phyloP scores from a whole-genome alignment of 352 stramenopile genomes.

The Phytophthora agathidicida region DNA sequence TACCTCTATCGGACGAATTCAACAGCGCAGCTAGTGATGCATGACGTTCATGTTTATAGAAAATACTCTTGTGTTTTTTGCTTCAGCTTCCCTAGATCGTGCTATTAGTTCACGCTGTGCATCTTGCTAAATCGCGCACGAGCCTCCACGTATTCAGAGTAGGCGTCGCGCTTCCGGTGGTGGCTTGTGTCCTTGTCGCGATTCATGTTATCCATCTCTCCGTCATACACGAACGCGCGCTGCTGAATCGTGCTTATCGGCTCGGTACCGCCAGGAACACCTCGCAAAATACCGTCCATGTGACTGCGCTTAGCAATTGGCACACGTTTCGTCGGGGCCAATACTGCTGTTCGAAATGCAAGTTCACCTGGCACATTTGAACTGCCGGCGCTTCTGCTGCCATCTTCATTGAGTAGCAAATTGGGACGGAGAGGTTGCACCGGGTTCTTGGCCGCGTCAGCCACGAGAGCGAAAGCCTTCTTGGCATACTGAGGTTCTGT shows the following conservation, averaged over 20 bases:
- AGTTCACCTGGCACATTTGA: slow-evolving; percentile 17
- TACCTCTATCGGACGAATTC: slow-evolving; percentile 19
- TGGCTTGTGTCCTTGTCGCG: slow-evolving; percentile 70
- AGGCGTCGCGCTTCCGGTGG: slow-evolving; percentile 84
- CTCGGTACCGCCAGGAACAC: slow-evolving; percentile 48
- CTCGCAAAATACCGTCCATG: slow-evolving; percentile 78
- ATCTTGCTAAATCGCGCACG: slow-evolving; percentile 89
- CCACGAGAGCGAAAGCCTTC: slow-evolving; percentile 53
- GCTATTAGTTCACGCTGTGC: slow-evolving; percentile 79
- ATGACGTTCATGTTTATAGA: slow-evolving; percentile 13
- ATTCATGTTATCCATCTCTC: slow-evolving; percentile 85
- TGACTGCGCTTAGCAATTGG: slow-evolving; percentile 75
- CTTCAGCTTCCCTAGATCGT: background rate
- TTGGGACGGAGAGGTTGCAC: slow-evolving; percentile 57
- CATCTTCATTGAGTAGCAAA: slow-evolving; percentile 43
- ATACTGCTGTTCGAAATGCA: slow-evolving; percentile 2
- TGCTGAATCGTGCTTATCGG: slow-evolving; percentile 50
- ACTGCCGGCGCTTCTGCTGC: slow-evolving; percentile 26
- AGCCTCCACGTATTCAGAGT: slow-evolving; percentile 90
- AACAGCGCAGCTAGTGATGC: slow-evolving; percentile 9
- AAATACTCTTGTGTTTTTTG: slow-evolving; percentile 1
- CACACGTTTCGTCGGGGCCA: slow-evolving; percentile 38
- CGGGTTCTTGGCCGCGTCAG: slow-evolving; percentile 56
- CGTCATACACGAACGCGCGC: slow-evolving; percentile 64
- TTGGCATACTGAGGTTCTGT: slow-evolving; percentile 53